Evolutionary conservation across 148 eudicot genomes (phyloP).

Genomic region (Rhododendron molle): DNA sequence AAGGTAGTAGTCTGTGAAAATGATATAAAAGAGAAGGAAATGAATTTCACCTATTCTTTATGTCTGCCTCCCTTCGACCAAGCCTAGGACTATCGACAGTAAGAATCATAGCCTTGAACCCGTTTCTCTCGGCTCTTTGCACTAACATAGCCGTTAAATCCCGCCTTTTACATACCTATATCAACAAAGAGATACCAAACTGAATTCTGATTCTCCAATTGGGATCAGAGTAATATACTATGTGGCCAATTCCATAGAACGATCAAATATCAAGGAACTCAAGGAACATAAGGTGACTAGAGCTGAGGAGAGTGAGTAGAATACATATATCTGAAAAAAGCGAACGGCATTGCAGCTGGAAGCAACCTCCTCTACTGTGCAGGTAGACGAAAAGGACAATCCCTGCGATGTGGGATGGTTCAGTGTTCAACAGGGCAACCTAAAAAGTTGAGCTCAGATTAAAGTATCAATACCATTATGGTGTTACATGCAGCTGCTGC

Average conservation of each 20-base stretch:
- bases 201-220: background rate
- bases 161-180: slow-evolving; percentile 62
- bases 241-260: background rate
- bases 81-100: slow-evolving; percentile 79
- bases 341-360: slow-evolving; percentile 71
- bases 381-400: slow-evolving; percentile 34
- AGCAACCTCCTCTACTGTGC: slow-evolving; percentile 48
- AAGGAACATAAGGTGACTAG: background rate
- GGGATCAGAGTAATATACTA: too few relatives aligned
- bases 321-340: slow-evolving; percentile 71
- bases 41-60: slow-evolving; percentile 63
- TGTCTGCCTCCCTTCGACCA: slow-evolving; percentile 79
- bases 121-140: slow-evolving; percentile 68
- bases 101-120: slow-evolving; percentile 73
- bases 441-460: background rate
- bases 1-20: background rate
- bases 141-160: slow-evolving; percentile 50
- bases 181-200: background rate
- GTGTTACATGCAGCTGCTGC: slow-evolving; percentile 70
- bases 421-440: background rate
- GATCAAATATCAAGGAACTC: background rate
- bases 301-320: slow-evolving; percentile 5
- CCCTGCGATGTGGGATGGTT: slow-evolving; percentile 31
- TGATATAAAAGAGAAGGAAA: background rate
- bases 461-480: slow-evolving; percentile 48